These are phyloP conservation scores for Nematocida displodere DNA, from an alignment of 371 early-diverging fungal species.

Conservation along the genomic window DNA sequence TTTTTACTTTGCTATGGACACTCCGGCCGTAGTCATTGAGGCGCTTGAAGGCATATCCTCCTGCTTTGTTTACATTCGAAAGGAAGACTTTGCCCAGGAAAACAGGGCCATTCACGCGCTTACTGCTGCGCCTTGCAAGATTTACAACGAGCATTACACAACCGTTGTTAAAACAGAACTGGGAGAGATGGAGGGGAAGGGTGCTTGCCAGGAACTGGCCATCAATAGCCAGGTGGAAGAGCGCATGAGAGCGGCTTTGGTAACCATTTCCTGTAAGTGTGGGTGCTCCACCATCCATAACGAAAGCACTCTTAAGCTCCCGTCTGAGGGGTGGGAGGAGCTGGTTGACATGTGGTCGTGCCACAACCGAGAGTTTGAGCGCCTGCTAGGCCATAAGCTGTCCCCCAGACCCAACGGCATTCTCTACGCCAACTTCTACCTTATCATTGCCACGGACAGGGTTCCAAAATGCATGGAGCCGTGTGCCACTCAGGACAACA, in stretches of 20 bases:
- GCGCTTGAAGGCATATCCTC: constrained; percentile 18
- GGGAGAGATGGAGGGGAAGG: neutral
- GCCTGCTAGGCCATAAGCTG: constrained; percentile 47
- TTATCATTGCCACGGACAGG: constrained; percentile 36
- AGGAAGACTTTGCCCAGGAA: neutral
- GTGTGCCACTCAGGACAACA: neutral
- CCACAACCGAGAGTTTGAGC: constrained; percentile 63
- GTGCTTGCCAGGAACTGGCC: neutral
- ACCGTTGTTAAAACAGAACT: neutral
- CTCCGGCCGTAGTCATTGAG: neutral
- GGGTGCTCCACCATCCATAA: constrained; percentile 33
- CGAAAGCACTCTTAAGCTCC: constrained; percentile 46
- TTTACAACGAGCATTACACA: constrained; percentile 1
- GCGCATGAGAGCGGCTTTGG: constrained; percentile 8
- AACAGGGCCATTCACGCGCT: neutral
- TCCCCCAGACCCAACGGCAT: constrained; percentile 54
- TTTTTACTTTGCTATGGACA: constrained; percentile 5
- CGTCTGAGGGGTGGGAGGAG: constrained; percentile 64
- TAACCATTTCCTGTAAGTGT: constrained; percentile 16
- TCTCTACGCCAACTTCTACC: constrained; percentile 57
- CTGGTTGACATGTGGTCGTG: constrained; percentile 65
- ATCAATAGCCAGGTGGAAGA: constrained; percentile 34
- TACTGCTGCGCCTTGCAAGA: neutral
- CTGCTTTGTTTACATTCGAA: constrained; percentile 23
- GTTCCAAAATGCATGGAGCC: neutral